Base-by-base conservation (phyloP, 345 rosid genomes). In the Eucalyptus paniculata region DNA sequence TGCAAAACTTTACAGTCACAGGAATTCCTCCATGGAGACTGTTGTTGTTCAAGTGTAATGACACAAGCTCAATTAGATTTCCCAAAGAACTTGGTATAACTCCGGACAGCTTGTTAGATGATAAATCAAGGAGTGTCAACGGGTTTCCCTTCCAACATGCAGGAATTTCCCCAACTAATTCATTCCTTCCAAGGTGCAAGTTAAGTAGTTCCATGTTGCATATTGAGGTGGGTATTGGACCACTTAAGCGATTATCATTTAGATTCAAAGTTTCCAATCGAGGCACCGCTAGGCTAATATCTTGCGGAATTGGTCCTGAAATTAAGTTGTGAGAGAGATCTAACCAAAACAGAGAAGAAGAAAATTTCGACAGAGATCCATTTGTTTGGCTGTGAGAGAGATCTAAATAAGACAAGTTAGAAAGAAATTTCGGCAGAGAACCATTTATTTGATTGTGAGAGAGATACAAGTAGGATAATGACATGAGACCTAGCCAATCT, bases 251-350 rank as follows among this genome's bases (percentile, higher is more conserved):
- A 50, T 89, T 83, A 6, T 60, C 28, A 67, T 56, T 54, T 18
- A 89, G 23, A 60, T 6, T 44, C 87, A 89, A 40, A 0, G 0
- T 51, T 3, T 0, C 0, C 50, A 51, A n/a, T 0, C 0, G 0
- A 15, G 21, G 6, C 15, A 67, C 4, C 1, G 0, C 12, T 9
- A 17, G 23, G 34, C 28, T 8, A 17, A 87, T 24, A 60, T 42
- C 51, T 42, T 34, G 34, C 1, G 24, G 40, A 56, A 58, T 44
- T 21, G 47, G 21, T 23, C 81, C 88, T 47, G 34, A 37, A 8
- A 62, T 62, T 28, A 69, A 32, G 81, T 62, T 87, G 24, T 17
- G 11, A 32, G 65, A 80, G 56, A 81, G 67, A 45, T 88, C 86
- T 37, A 80, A 8, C 44, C 0, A 6, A 42, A 2, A 8, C 2